phyloP scores from a whole-genome alignment of 192 early-diverging fungal genomes.

The Podila epigama region DNA sequence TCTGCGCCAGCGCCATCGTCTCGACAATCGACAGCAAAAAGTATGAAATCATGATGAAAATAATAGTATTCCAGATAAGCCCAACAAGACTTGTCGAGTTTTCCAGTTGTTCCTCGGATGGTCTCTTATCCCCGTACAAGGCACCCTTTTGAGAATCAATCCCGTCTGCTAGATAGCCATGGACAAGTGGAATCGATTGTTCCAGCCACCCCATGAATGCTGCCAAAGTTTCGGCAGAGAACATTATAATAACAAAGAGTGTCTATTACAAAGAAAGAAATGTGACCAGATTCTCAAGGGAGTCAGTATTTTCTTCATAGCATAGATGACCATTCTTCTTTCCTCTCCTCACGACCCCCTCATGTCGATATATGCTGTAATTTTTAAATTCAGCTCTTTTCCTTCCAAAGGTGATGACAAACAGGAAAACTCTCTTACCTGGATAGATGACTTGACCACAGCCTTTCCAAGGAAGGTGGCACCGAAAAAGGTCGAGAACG shows the following conservation, averaged over 20 bases:
- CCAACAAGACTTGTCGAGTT: conserved; percentile 63
- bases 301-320: neutral
- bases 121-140: conserved; percentile 1
- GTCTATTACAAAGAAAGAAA: conserved; percentile 62
- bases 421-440: conserved; percentile 62
- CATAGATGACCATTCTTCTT: too few relatives aligned
- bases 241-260: conserved; percentile 80
- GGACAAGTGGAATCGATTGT: conserved; percentile 61
- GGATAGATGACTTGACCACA: conserved; percentile 84
- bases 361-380: too few relatives aligned
- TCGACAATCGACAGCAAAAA: conserved; percentile 87
- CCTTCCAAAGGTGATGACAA: too few relatives aligned
- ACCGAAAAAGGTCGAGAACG: conserved; percentile 94
- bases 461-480: conserved; percentile 96
- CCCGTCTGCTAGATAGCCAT: conserved; percentile 50
- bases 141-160: conserved; percentile 40
- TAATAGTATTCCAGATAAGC: conserved; percentile 79
- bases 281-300: neutral
- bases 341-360: too few relatives aligned
- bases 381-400: too few relatives aligned
- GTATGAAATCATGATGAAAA: conserved; percentile 84
- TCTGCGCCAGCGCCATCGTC: conserved; percentile 78
- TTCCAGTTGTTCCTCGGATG: conserved; percentile 28
- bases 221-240: conserved; percentile 80
- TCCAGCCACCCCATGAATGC: conserved; percentile 64